These are phyloP conservation scores for Citrus australasica DNA, from an alignment of 345 rosid species.

Conservation along the genomic window DNA sequence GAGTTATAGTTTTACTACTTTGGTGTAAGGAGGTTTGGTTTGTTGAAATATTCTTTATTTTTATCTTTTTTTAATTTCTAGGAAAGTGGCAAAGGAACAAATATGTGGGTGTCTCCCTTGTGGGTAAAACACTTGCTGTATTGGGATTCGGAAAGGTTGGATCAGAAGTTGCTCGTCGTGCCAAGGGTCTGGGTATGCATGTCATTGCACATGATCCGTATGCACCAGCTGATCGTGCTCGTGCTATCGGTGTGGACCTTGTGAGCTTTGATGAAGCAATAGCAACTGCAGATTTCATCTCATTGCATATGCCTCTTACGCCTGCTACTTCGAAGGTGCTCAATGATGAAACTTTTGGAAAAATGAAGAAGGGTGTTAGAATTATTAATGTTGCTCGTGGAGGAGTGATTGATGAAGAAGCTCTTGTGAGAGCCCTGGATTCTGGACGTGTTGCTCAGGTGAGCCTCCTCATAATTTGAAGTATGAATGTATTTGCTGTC, in stretches of 20 bases:
- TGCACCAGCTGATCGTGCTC: constrained; percentile 88
- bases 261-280: constrained; percentile 80
- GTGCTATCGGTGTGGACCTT: constrained; percentile 74
- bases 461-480: background rate
- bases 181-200: constrained; percentile 92
- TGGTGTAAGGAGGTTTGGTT: background rate
- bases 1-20: background rate
- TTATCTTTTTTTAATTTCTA: constrained; percentile 12
- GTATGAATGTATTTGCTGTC: background rate
- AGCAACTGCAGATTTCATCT: constrained; percentile 75
- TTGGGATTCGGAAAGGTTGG: constrained; percentile 93
- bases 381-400: constrained; percentile 92
- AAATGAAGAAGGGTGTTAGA: constrained; percentile 89
- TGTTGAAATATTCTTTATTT: background rate
- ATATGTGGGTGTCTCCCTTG: constrained; percentile 85
- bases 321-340: constrained; percentile 69
- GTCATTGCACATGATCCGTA: constrained; percentile 89
- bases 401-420: constrained; percentile 90
- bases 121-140: constrained; percentile 77
- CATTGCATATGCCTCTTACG: constrained; percentile 88
- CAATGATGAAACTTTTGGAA: constrained; percentile 74
- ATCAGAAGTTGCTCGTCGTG: constrained; percentile 84
- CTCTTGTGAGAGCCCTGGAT: constrained; percentile 78
- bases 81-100: constrained; percentile 86
- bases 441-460: constrained; percentile 82